Percentiles rank a stretch among this genome's conserved stretches.
Conservation (phyloP, 1,284 basidiomycete genomes). For the Volvariella surrecta region DNA sequence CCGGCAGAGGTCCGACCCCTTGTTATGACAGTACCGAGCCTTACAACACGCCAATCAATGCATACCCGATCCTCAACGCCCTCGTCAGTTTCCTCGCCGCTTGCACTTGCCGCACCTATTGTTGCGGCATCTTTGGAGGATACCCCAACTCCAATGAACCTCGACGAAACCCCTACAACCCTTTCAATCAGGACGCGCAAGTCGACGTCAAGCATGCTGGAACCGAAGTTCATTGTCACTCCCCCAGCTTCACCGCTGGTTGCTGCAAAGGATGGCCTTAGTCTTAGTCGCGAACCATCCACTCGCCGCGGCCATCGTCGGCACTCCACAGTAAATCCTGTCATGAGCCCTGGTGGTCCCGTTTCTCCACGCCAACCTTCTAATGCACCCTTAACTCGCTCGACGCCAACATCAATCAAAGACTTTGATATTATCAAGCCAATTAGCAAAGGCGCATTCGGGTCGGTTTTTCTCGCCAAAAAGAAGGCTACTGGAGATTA, state of each 20-base stretch:
- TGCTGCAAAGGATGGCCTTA: conserved; percentile 41
- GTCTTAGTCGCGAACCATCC: conserved; percentile 36
- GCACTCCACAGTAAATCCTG: conserved; percentile 63
- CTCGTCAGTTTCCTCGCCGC: conserved; percentile 75
- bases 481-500: conserved; percentile 98
- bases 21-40: conserved; percentile 15
- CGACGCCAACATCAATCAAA: conserved; percentile 89
- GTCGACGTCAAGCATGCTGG: conserved; percentile 57
- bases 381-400: conserved; percentile 66
- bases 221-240: conserved; percentile 58
- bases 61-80: conserved; percentile 77
- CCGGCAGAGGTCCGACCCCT: conserved; percentile 15
- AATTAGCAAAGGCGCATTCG: conserved; percentile 98
- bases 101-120: conserved; percentile 74
- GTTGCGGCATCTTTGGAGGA: conserved; percentile 54
- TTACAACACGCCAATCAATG: conserved; percentile 35
- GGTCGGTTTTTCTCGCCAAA: conserved; percentile 96
- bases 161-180: conserved; percentile 35
- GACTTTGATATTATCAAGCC: conserved; percentile 99
- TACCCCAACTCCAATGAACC: conserved; percentile 50
- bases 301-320: conserved; percentile 52
- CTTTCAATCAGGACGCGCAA: conserved; percentile 46
- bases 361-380: conserved; percentile 88
- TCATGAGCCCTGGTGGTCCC: conserved; percentile 57
- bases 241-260: conserved; percentile 70